Evolutionary conservation across 2,329 filamentous ascomycete species (phyloP), one percentile per base, ranked within the genome.

Genomic region (Penicillium digitatum): DNA sequence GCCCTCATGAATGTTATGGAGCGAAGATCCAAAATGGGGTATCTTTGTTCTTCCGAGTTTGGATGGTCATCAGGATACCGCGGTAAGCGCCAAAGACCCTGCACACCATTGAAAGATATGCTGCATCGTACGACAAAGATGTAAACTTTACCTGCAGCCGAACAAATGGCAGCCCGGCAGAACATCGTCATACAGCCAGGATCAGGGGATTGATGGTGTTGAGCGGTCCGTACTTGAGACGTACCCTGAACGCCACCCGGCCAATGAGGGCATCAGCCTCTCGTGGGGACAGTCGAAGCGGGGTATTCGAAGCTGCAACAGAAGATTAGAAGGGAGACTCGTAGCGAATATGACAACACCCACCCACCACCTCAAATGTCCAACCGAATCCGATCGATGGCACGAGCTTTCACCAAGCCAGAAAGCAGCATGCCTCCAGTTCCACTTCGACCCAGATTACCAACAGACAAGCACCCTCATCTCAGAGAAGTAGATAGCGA

Each of bases 191-290:
- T 66, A 1, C 76, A 4, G 76, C 55, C 11, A 78, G 66, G 2
- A 73, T 75, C 47, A 79, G 77, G 0, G 82, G 77, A n/a, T 83
- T 77, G 26, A 83, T 75, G 1, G 78, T 76, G 61, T 86, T 86
- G 45, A 85, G 72, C 0, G 81, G 76, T 0, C 84, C 84, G 3
- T 81, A 69, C 49, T 61, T 71, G 7, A 70, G 75, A 65, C 53
- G 54, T 27, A 61, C 57, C 42, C 24, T 52, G 39, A 62, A 60
- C 12, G 58, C 55, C 3, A 14, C 12, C 44, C 55, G 47, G 11
- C 58, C 58, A 5, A 61, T 47, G 10, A 58, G 18, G 4, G 59
- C 48, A 2, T 54, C 59, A 5, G 50, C 49, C 34, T 34, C 48
- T 3, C 48, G 54, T 3, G 54, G 55, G 3, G n/a, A n/a, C n/a